Conservation (phyloP, 1,284 basidiomycete genomes). For the Ceratobasidium sp. region DNA sequence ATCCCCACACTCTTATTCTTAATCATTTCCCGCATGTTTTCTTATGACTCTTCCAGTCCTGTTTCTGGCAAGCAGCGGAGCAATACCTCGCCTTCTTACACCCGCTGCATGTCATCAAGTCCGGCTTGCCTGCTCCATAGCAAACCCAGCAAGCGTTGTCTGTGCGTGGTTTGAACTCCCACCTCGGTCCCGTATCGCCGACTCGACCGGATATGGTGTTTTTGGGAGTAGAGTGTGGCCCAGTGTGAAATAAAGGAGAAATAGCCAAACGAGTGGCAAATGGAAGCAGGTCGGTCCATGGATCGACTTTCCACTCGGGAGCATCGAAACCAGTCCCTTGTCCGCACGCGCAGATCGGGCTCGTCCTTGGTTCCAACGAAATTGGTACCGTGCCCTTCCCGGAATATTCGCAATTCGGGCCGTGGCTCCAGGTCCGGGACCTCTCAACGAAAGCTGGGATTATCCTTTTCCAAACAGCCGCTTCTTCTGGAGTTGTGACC, state of each 20-base stretch:
- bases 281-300: constrained; percentile 3
- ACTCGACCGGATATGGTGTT: background rate
- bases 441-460: constrained; percentile 31
- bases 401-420: constrained; percentile 18
- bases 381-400: background rate
- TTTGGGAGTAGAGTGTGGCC: background rate
- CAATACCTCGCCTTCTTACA: constrained; percentile 28
- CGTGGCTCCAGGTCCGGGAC: constrained; percentile 24
- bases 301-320: background rate
- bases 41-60: constrained; percentile 29
- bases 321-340: constrained; percentile 7
- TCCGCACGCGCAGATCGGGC: constrained; percentile 19
- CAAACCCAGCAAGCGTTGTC: constrained; percentile 10
- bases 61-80: background rate
- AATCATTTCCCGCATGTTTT: background rate
- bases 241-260: background rate
- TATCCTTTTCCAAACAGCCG: constrained; percentile 11
- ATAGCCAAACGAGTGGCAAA: constrained; percentile 30
- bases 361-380: background rate
- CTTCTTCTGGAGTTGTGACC: constrained; percentile 7
- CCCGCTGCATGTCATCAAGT: background rate
- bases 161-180: background rate
- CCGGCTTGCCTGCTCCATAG: constrained; percentile 5
- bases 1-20: too few relatives aligned
- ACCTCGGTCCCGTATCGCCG: background rate